Base-by-base conservation (phyloP, 768 basidiomycete genomes). In the Botryobasidium botryosum region DNA sequence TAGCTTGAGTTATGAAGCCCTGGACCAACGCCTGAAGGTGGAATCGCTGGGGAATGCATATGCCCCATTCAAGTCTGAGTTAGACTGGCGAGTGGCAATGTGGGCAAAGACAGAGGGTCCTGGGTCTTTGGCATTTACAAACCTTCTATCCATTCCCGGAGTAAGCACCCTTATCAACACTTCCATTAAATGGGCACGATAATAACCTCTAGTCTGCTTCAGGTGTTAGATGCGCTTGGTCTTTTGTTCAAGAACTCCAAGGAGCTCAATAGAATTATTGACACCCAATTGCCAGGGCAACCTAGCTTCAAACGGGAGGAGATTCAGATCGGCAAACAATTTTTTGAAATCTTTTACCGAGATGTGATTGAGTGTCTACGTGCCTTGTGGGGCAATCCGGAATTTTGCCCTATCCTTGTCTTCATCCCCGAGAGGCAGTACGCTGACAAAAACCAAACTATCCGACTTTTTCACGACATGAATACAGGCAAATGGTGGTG, bases 401-500 rank as follows among this genome's bases (percentile, higher is more conserved):
- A 15, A 5, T 35, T 44, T 35, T 6, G 15, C 10, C 7, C 27
- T 5, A 25, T 29, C n/a, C 29, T 44, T 6, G 12, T 12, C 20
- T 35, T 44, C 23, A 21, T 6, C 5, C 43, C 29, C 15, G 43
- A 44, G 33, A 6, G 6, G 43, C 43, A 44, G 6, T 44, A 6
- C n/a, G 43, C 43, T 6, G 29, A 44, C 20, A 6, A 35, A 35
- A 6, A 35, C 15, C 7, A 7, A 6, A 24, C 6, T 5, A 31
- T 6, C 20, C 8, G 43, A 7, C 7, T 44, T 25, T 44, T 29
- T 29, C 23, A 23, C 21, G 43, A 44, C 13, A 35, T 44, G 43
- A 26, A 28, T 23, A 35, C 43, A 18, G 43, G 43, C 24, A 44
- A 44, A 26, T 44, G 43, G 43, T 44, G 43, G 43, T 28, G 29